Base-by-base conservation (phyloP, 148 eudicot species). In the Chenopodium formosanum region DNA sequence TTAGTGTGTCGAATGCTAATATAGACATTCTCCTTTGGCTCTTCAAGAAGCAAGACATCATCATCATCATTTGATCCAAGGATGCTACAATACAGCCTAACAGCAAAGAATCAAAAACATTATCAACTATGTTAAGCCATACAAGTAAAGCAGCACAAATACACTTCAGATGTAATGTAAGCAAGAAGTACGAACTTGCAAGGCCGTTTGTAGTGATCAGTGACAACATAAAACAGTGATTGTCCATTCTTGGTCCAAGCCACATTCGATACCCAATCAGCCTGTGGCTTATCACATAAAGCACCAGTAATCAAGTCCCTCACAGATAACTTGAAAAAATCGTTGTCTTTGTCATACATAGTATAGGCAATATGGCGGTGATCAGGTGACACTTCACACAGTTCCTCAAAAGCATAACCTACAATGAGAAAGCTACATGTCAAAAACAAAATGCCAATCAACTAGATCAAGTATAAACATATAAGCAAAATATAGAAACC, bases 321-420 rank as follows among this genome's bases (percentile, higher is more conserved):
- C 68, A 94, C 97, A 12, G 91, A 95, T 83, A 95, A 86, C 87
- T 87, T 93, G 85, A 93, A 94, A 86, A 78, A 91, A 85, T 93
- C 97, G 75, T 92, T 92, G 79, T 95, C 98, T 86, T 95, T 95
- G 81, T 93, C 98, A 83, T 91, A 95, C 97, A 95, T 93, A 72
- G 97, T 92, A 84, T 95, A 95, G 19, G 97, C 98, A 85, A 95
- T 88, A 88, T 81, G 88, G 22, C 89, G 90, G 82, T 95, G 98
- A 87, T 95, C 98, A 9, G 98, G 97, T 12, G 98, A 95, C 75
- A 95, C 89, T 84, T 95, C 98, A 25, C 97, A 93, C 50, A 92
- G 62, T 88, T 93, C 98, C 88, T 95, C 98, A 84, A 86, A 93
- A 79, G 97, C 90, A 91, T 87, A 92, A 89, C 98, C 98, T 95